Evolutionary conservation across 1,284 basidiomycete genomes (phyloP).

Genomic region (Agaricales sp.): DNA sequence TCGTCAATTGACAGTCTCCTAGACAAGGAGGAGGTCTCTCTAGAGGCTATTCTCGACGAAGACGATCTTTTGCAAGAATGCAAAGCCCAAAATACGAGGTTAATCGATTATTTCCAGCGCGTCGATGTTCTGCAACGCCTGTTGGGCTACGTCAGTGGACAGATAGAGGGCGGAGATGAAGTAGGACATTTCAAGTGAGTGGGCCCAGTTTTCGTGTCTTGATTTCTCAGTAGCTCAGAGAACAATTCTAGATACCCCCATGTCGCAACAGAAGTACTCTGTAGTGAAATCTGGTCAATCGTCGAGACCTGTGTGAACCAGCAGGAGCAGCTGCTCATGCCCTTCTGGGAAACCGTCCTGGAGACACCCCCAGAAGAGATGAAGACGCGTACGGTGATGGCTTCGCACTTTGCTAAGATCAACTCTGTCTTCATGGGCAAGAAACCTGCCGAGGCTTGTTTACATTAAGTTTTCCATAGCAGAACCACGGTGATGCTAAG

Average conservation of each 20-base stretch:
- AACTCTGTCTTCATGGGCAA: conserved; percentile 81
- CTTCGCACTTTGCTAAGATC: conserved; percentile 82
- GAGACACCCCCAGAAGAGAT: conserved; percentile 71
- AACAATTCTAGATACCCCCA: conserved; percentile 70
- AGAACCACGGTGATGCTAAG: conserved; percentile 19
- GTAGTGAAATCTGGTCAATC: conserved; percentile 92
- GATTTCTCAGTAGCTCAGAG: conserved; percentile 3
- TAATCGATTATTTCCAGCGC: conserved; percentile 78
- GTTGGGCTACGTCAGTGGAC: conserved; percentile 77
- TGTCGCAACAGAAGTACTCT: conserved; percentile 91
- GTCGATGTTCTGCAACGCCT: conserved; percentile 73
- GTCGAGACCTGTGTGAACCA: conserved; percentile 81
- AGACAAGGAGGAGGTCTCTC: conserved; percentile 73
- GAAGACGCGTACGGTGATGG: conserved; percentile 66
- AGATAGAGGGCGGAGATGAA: conserved; percentile 70
- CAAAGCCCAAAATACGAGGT: conserved; percentile 87
- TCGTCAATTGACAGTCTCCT: conserved; percentile 75
- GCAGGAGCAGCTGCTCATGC: conserved; percentile 57
- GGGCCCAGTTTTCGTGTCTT: conserved; percentile 6
- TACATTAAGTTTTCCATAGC: conserved; percentile 12
- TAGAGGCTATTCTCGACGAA: conserved; percentile 91
- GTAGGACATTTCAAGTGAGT: conserved; percentile 65
- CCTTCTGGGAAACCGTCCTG: conserved; percentile 92
- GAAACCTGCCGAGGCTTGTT: conserved; percentile 80
- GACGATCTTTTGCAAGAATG: conserved; percentile 92